Evolutionary conservation across 2,329 filamentous ascomycete genomes (phyloP), one percentile per base, ranked within the genome.

Genomic region (Phialophora tarda): DNA sequence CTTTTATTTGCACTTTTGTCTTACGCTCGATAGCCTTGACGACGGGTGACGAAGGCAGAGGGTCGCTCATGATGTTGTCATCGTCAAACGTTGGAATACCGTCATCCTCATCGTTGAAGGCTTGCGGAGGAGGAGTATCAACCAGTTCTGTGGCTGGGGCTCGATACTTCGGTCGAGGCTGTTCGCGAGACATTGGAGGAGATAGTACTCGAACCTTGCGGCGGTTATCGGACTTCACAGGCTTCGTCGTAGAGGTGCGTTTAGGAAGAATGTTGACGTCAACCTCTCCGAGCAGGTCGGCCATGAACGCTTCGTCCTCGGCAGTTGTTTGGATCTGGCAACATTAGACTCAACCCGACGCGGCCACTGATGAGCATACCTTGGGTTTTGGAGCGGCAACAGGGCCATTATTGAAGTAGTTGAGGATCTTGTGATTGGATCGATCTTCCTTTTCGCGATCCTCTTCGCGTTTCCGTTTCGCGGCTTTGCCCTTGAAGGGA

Each of bases 341-440:
- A 21, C 24, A 12, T 53, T 10, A 60, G 21, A 64, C 57, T 32
- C 14, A 30, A 21, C 14, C n/a, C 44, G 10, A 23, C 48, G 4
- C 17, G 58, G 26, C 7, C 44, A 21, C 17, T 28, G 23, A 38
- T 24, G 24, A 11, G 21, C 34, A 32, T 64, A 93, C 92, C 85
- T 97, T 98, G 21, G 90, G 84, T 77, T 97, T 98, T 64, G 88
- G 89, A 59, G 85, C 78, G 71, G 85, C 85, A 41, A 83, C 82
- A 38, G 87, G 85, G 62, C 92, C 92, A 73, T 90, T 91, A 72
- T 86, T 94, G 77, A 99, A 98, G 80, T 96, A 99, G 74, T 96
- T 94, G 79, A 90, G 93, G 76, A 99, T 98, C 73, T 93, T 91
- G 75, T 91, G 91, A 78, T 96, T 93, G 71, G 93, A 92, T 77